These are phyloP conservation scores for Trichoderma lentiforme DNA, from an alignment of 2,329 filamentous ascomycete genomes.

Conservation along the genomic window DNA sequence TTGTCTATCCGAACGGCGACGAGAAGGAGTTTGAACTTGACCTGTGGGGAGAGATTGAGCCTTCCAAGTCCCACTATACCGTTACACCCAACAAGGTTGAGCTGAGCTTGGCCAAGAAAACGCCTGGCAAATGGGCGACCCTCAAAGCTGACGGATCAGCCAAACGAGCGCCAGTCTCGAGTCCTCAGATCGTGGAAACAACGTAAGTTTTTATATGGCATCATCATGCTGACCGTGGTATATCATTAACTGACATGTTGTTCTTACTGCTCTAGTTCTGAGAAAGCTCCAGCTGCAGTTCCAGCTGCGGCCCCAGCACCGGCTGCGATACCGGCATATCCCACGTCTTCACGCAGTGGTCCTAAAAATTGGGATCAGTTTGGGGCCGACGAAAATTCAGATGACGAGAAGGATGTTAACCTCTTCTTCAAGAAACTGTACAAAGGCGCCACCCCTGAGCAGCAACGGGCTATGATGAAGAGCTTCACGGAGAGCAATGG, in stretches of 20 bases:
- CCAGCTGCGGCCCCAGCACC: background rate
- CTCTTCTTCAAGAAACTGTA: constrained; percentile 90
- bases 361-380: constrained; percentile 92
- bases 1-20: constrained; percentile 46
- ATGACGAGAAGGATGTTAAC: constrained; percentile 65
- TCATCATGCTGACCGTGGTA: background rate
- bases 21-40: constrained; percentile 61
- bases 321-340: constrained; percentile 59
- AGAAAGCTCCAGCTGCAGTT: background rate
- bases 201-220: constrained; percentile 23
- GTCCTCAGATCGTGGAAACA: constrained; percentile 17
- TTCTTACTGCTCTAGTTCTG: background rate
- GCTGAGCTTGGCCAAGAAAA: constrained; percentile 66
- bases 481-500: constrained; percentile 93
- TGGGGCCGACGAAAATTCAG: constrained; percentile 42
- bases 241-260: background rate
- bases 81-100: constrained; percentile 80
- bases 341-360: constrained; percentile 78
- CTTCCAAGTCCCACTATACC: constrained; percentile 55
- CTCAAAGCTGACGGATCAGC: constrained; percentile 20
- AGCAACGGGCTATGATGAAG: constrained; percentile 94
- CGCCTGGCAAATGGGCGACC: constrained; percentile 64
- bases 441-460: constrained; percentile 71
- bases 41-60: constrained; percentile 64
- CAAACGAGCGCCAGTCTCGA: background rate